Evolutionary conservation across 768 basidiomycete genomes (phyloP).

Genomic region (Paxillus ammoniavirescens): DNA sequence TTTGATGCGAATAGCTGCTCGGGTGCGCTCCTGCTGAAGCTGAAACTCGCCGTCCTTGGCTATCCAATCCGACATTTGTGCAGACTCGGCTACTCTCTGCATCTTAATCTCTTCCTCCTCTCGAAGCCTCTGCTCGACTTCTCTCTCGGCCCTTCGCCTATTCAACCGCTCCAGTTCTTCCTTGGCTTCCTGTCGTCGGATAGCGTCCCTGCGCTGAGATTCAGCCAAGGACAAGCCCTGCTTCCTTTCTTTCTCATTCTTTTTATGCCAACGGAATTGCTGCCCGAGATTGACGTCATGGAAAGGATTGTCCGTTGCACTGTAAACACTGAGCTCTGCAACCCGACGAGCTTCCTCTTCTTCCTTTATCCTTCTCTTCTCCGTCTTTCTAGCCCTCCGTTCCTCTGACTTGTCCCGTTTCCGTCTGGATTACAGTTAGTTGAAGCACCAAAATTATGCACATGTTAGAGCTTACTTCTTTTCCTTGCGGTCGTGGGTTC

Average conservation of each 20-base stretch:
- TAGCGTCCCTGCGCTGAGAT: slow-evolving; percentile 72
- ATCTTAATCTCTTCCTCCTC: slow-evolving; percentile 93
- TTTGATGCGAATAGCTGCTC: slow-evolving; percentile 91
- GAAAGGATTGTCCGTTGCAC: slow-evolving; percentile 96
- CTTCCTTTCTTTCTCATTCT: slow-evolving; percentile 93
- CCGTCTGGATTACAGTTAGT: slow-evolving; percentile 46
- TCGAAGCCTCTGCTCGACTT: slow-evolving; percentile 80
- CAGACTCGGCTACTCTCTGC: slow-evolving; percentile 88
- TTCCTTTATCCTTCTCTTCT: slow-evolving; percentile 79
- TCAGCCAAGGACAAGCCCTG: slow-evolving; percentile 79
- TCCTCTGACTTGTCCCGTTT: slow-evolving; percentile 89
- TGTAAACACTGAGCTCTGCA: slow-evolving; percentile 94
- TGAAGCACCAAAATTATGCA: neutral
- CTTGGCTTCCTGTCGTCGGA: slow-evolving; percentile 86
- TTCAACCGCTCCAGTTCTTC: slow-evolving; percentile 94
- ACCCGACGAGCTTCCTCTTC: slow-evolving; percentile 92
- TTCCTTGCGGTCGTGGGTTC: slow-evolving; percentile 35
- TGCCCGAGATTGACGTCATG: slow-evolving; percentile 95
- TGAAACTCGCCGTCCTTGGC: slow-evolving; percentile 97
- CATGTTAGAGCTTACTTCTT: slow-evolving; percentile 44
- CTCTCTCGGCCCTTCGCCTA: slow-evolving; percentile 85
- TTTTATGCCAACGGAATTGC: slow-evolving; percentile 99
- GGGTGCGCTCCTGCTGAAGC: slow-evolving; percentile 85
- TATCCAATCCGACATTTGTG: slow-evolving; percentile 98
- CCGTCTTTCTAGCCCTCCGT: slow-evolving; percentile 78